Conservation (phyloP, 306 rosid species). For the Begonia fuchsioides region DNA sequence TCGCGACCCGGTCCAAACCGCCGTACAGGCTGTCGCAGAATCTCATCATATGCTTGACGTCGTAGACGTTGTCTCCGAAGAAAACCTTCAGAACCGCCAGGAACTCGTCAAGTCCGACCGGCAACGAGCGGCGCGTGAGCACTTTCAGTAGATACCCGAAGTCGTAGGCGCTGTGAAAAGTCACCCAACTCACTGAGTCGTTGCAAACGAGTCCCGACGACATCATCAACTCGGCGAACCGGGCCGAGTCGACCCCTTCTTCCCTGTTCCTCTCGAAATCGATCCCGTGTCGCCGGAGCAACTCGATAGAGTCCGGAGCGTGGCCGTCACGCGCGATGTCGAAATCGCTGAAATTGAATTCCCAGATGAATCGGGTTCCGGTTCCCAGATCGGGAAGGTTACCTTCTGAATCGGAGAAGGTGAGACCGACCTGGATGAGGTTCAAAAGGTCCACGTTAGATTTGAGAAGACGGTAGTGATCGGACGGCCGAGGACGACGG, state of each 20-base stretch:
- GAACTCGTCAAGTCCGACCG: conserved; percentile 28
- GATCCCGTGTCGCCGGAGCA: conserved; percentile 61
- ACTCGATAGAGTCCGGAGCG: conserved; percentile 41
- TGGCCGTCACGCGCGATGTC: conserved; percentile 29
- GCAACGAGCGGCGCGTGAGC: conserved; percentile 25
- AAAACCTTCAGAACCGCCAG: conserved; percentile 17
- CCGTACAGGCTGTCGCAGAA: conserved; percentile 46
- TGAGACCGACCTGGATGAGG: conserved; percentile 70
- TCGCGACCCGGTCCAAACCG: conserved; percentile 57
- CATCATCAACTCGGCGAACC: conserved; percentile 51
- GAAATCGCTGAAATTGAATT: conserved; percentile 63
- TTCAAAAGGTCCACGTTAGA: conserved; percentile 64
- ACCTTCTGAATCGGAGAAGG: conserved; percentile 46
- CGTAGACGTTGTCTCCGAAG: conserved; percentile 48
- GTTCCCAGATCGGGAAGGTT: conserved; percentile 54
- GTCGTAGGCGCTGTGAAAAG: conserved; percentile 72
- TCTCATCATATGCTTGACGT: conserved; percentile 56
- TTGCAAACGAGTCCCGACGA: conserved; percentile 52
- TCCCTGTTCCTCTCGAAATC: conserved; percentile 33
- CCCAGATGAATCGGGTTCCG: conserved; percentile 40
- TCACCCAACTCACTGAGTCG: conserved; percentile 54
- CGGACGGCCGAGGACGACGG: conserved; percentile 19
- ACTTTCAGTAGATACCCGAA: conserved; percentile 58
- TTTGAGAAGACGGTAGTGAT: conserved; percentile 40
- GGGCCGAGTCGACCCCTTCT: conserved; percentile 27